Percentiles rank a stretch among this genome's conserved stretches.
phyloP scores from a whole-genome alignment of 2,329 filamentous ascomycete genomes.

The Ramularia endophylla region DNA sequence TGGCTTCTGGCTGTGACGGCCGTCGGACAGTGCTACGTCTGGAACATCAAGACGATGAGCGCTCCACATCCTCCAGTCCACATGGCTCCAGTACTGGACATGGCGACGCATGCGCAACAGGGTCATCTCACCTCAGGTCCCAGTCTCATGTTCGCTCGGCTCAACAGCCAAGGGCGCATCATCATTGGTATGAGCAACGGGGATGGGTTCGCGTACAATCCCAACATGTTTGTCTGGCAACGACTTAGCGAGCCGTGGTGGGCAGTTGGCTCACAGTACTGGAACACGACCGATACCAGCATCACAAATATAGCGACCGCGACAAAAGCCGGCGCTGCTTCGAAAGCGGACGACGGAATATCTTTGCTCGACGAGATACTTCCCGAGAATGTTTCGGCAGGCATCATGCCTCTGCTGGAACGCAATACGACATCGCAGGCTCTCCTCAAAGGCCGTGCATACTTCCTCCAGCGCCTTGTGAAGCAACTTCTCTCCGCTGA shows the following conservation, averaged over 20 bases:
- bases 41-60: slow-evolving; percentile 79
- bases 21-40: slow-evolving; percentile 84
- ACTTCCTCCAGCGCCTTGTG: slow-evolving; percentile 84
- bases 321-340: slow-evolving; percentile 8
- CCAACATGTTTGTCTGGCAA: slow-evolving; percentile 85
- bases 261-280: slow-evolving; percentile 96
- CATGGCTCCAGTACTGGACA: slow-evolving; percentile 79
- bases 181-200: slow-evolving; percentile 91
- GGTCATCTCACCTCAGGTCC: slow-evolving; percentile 73
- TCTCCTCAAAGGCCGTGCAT: slow-evolving; percentile 83
- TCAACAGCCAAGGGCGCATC: slow-evolving; percentile 82
- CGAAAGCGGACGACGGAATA: slow-evolving; percentile 40
- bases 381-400: slow-evolving; percentile 67
- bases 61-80: slow-evolving; percentile 80
- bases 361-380: slow-evolving; percentile 40
- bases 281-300: slow-evolving; percentile 94
- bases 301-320: slow-evolving; percentile 73
- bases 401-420: slow-evolving; percentile 88
- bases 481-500: slow-evolving; percentile 83
- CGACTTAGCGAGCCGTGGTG: slow-evolving; percentile 96
- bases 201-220: slow-evolving; percentile 86
- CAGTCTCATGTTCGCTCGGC: slow-evolving; percentile 80
- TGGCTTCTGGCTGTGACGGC: slow-evolving; percentile 89
- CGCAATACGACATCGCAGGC: slow-evolving; percentile 92
- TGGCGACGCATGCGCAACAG: slow-evolving; percentile 72